A percentile compares a stretch with the other conserved stretches of the same genome.
These are phyloP conservation scores for Aspergillus quadrilineatus DNA, from an alignment of 2,329 filamentous ascomycete species.

Conservation along the genomic window DNA sequence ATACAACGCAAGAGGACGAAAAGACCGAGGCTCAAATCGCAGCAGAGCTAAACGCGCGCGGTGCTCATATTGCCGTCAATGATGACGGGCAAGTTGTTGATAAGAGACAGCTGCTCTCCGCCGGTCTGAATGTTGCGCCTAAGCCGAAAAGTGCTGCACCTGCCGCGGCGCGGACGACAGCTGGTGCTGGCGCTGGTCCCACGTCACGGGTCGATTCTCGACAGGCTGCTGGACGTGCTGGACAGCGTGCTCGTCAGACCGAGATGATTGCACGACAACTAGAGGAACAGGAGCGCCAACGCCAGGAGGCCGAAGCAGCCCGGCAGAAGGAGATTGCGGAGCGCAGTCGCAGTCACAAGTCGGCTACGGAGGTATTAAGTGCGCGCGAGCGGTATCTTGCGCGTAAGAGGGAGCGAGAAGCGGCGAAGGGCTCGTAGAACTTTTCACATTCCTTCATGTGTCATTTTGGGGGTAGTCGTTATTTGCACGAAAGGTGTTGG, in stretches of 20 bases:
- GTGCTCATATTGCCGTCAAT: slow-evolving; percentile 57
- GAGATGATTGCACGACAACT: slow-evolving; percentile 62
- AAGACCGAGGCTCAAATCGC: slow-evolving; percentile 56
- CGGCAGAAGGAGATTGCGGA: slow-evolving; percentile 54
- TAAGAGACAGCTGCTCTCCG: slow-evolving; percentile 61
- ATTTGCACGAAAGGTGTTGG: background rate
- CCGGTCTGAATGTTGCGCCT: slow-evolving; percentile 60
- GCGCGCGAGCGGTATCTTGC: slow-evolving; percentile 63
- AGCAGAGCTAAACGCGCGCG: slow-evolving; percentile 52
- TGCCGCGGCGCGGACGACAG: slow-evolving; percentile 19
- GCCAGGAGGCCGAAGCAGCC: slow-evolving; percentile 58
- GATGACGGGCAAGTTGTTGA: slow-evolving; percentile 66
- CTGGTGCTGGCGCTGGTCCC: slow-evolving; percentile 18
- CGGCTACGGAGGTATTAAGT: slow-evolving; percentile 56
- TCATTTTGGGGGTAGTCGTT: background rate
- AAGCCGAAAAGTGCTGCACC: slow-evolving; percentile 47
- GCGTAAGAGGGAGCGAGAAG: slow-evolving; percentile 55
- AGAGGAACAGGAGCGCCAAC: slow-evolving; percentile 55
- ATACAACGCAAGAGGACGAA: slow-evolving; percentile 34
- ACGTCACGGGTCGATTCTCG: slow-evolving; percentile 25
- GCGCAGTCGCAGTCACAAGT: slow-evolving; percentile 59
- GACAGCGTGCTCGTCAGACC: slow-evolving; percentile 56
- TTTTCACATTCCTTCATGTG: background rate
- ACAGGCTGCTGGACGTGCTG: slow-evolving; percentile 40
- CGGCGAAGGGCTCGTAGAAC: slow-evolving; percentile 25